Percentiles rank a stretch among this genome's conserved stretches.
Conservation (phyloP, 352 stramenopile species). For the Globisporangium irregulare region DNA sequence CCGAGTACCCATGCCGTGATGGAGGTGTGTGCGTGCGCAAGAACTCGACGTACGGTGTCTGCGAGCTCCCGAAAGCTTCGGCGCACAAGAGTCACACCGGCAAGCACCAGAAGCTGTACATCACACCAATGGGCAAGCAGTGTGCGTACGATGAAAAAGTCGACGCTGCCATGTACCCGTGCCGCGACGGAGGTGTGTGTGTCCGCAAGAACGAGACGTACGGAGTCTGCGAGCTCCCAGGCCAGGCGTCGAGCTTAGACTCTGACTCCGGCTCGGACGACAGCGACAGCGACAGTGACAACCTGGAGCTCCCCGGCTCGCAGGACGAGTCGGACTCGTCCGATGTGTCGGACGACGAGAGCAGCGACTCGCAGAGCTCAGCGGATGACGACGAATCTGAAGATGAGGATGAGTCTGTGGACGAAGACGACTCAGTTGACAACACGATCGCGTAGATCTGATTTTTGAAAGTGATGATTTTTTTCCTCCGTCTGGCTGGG, state of each 20-base stretch:
- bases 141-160: conserved; percentile 56
- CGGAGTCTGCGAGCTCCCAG: conserved; percentile 33
- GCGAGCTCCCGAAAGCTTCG: conserved; percentile 17
- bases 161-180: conserved; percentile 56
- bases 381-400: conserved; percentile 15
- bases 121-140: conserved; percentile 48
- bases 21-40: conserved; percentile 40
- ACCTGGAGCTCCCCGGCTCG: conserved; percentile 9
- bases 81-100: conserved; percentile 1
- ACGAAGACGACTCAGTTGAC: conserved; percentile 1
- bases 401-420: not conserved
- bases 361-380: conserved; percentile 7
- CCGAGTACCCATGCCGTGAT: conserved; percentile 51
- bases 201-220: conserved; percentile 55
- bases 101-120: conserved; percentile 42
- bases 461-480: not conserved
- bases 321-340: not conserved
- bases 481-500: not conserved
- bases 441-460: conserved; percentile 1
- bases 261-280: conserved; percentile 15
- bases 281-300: conserved; percentile 11
- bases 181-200: conserved; percentile 38
- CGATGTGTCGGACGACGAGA: conserved; percentile 9
- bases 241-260: conserved; percentile 13
- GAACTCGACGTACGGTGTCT: conserved; percentile 57